A percentile compares a stretch with the other conserved stretches of the same genome.
These are phyloP conservation scores for Phytomonas francai DNA, from an alignment of 208 protist species.

Conservation along the genomic window DNA sequence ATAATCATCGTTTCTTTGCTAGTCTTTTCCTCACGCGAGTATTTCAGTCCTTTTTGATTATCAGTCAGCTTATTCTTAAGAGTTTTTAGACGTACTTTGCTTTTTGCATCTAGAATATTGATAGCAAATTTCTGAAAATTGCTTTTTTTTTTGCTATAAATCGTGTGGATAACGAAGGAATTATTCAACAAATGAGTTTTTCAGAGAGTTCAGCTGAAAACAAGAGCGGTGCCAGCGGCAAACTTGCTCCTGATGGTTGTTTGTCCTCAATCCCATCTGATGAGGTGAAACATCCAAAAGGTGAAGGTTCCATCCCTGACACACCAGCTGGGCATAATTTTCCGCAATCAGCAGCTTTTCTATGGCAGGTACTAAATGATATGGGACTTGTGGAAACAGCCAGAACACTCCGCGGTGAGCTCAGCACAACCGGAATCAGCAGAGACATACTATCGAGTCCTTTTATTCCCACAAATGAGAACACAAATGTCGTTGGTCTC, in stretches of 20 bases:
- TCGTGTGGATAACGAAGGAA: not conserved
- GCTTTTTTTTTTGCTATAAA: not conserved
- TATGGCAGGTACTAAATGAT: constrained; percentile 2
- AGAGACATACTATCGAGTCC: not conserved
- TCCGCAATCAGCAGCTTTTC: not conserved
- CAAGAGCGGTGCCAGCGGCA: not conserved
- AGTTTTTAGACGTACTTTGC: not conserved
- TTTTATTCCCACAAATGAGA: not conserved
- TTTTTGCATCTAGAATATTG: not conserved
- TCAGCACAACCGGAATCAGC: not conserved
- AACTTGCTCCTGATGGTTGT: not conserved
- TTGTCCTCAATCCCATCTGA: not conserved
- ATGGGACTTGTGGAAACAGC: not conserved
- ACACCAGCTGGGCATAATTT: not conserved
- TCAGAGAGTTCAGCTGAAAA: not conserved
- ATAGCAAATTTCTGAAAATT: not conserved
- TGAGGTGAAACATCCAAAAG: not conserved
- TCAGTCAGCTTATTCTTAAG: not conserved
- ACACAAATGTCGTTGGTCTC: not conserved
- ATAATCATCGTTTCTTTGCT: not conserved
- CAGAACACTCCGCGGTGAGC: not conserved
- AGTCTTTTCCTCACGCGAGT: not conserved
- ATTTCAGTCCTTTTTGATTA: not conserved
- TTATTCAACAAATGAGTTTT: not conserved
- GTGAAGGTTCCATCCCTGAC: not conserved